Base-by-base conservation (phyloP, 192 early-diverging fungal species). In the Linnemannia hyalina region DNA sequence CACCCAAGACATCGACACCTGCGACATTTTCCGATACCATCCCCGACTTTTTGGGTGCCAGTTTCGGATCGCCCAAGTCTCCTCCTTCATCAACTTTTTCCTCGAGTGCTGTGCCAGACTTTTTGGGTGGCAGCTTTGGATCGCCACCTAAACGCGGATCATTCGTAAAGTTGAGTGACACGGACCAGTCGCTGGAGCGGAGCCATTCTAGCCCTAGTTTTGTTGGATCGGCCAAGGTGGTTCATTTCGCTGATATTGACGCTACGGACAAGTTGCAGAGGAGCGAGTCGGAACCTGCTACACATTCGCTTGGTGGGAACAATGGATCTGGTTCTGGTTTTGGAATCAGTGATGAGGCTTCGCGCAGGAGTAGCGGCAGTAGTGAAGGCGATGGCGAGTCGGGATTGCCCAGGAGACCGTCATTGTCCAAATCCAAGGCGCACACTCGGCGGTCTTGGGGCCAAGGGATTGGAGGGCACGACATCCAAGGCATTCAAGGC, bases 381-480 rank as follows among this genome's bases (percentile, higher is more conserved):
- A 65, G 60, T 32, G 60, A 65, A 65, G 60, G 60, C 11, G 29
- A 32, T 35, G 72, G 26, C 18, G 46, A 26, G 13, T 49, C 15
- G 29, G 72, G 26, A 35, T 22, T 20, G 42, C 29, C 46, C 22
- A 49, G 74, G 32, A 35, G 74, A 23, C 36, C 74, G 0, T 75
- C 52, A 23, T 36, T 75, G 9, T 82, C 81, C 18, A 83, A 78
- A n/a, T 83, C 76, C 65, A 83, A 83, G 68, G 82, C 82, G 13
- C 82, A 83, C 60, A 83, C 82, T 5, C 42, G 82, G 32, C 71
- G 82, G 68, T 83, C 82, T 4, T 83, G 82, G 82, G 82, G 82
- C 6, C 82, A 83, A 70, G 82, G 82, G 16, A 83, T 83, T 70
- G 82, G 82, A 4, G 82, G 82, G 6, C 74, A 57, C 8, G 82